These are phyloP conservation scores for Erodium maritimum DNA, from an alignment of 345 rosid genomes.

Conservation along the genomic window DNA sequence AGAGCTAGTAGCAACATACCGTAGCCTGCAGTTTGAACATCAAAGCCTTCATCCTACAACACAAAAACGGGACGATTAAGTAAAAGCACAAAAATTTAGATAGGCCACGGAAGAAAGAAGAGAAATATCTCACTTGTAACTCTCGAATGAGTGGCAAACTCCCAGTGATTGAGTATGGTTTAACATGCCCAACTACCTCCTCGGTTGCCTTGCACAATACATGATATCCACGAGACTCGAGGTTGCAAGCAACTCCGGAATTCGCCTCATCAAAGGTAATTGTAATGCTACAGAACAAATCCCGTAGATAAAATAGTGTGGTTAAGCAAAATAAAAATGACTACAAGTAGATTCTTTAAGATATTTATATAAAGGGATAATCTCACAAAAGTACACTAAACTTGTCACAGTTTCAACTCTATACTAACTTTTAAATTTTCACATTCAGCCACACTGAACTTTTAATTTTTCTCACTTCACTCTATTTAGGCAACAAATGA, in stretches of 20 bases:
- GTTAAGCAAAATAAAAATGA: not conserved
- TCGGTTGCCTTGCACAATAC: slow-evolving; percentile 81
- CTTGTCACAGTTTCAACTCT: too few species aligned
- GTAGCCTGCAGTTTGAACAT: slow-evolving; percentile 86
- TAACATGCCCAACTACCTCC: slow-evolving; percentile 77
- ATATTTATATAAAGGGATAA: too few species aligned
- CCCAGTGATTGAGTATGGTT: slow-evolving; percentile 94
- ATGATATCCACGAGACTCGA: slow-evolving; percentile 78
- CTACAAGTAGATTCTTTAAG: slow-evolving; percentile 4
- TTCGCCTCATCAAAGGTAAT: slow-evolving; percentile 64
- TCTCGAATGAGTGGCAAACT: slow-evolving; percentile 87
- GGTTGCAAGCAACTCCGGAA: slow-evolving; percentile 88
- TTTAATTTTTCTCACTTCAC: too few species aligned
- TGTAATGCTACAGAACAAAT: slow-evolving; percentile 35
- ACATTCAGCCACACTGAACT: too few species aligned
- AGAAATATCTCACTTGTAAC: slow-evolving; percentile 42
- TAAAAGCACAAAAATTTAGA: not conserved
- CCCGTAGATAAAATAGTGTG: not conserved
- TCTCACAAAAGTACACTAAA: too few species aligned
- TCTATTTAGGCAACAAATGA: too few species aligned
- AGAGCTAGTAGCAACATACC: slow-evolving; percentile 31
- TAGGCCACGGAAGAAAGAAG: not conserved
- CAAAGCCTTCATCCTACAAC: slow-evolving; percentile 88
- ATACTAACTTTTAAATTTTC: too few species aligned
- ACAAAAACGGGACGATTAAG: slow-evolving; percentile 6